phyloP scores from a whole-genome alignment of 805 yeast species.

The Danielozyma ontarioensis region DNA sequence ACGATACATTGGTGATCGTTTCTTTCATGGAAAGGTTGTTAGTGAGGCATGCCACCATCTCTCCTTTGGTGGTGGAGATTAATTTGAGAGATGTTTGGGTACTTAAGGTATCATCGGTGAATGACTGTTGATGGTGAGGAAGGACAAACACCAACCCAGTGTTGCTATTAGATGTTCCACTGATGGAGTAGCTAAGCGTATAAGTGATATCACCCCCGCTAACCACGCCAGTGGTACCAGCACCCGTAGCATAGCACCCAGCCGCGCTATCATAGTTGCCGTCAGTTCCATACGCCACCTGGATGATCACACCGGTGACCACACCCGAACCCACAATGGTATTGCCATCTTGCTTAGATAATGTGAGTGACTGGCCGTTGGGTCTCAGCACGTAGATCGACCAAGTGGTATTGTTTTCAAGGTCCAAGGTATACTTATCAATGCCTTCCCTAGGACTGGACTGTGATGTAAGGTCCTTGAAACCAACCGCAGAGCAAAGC shows the following conservation, averaged over 20 bases:
- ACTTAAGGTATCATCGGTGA: constrained; percentile 25
- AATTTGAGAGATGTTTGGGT: constrained; percentile 30
- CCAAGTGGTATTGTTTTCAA: constrained; percentile 11
- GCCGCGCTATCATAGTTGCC: neutral
- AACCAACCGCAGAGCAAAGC: constrained; percentile 4
- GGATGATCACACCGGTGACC: constrained; percentile 7
- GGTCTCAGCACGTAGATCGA: constrained; percentile 11
- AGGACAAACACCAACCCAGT: constrained; percentile 52
- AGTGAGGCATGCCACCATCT: constrained; percentile 42
- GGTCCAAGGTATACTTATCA: constrained; percentile 9
- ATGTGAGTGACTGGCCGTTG: constrained; percentile 8
- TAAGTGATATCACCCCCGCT: constrained; percentile 17
- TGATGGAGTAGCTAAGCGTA: constrained; percentile 35
- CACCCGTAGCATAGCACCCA: neutral
- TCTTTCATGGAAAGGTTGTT: constrained; percentile 37
- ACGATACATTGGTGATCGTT: constrained; percentile 36
- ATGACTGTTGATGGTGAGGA: constrained; percentile 57
- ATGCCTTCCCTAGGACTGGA: constrained; percentile 8
- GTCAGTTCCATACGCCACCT: constrained; percentile 1
- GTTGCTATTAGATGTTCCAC: constrained; percentile 44
- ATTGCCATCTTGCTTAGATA: constrained; percentile 1
- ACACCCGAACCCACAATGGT: constrained; percentile 5
- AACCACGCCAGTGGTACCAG: neutral
- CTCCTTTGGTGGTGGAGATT: constrained; percentile 48
- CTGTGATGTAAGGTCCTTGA: constrained; percentile 2